Evolutionary conservation across 352 stramenopile genomes (phyloP).

Genomic region (Phytophthora megakarya): DNA sequence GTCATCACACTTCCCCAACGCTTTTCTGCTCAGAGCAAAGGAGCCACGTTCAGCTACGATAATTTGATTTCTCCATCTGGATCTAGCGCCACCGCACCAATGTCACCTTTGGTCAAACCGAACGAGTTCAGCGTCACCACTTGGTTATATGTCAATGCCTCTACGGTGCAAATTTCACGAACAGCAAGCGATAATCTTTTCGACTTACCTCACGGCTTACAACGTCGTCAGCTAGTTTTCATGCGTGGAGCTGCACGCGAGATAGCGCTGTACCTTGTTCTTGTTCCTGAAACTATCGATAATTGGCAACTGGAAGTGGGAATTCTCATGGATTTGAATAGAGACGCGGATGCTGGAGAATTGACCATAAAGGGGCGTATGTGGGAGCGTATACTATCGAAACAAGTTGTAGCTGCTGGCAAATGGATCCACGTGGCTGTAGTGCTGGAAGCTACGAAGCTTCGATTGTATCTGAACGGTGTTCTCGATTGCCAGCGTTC

Average conservation of each 20-base stretch:
- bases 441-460: slow-evolving; percentile 83
- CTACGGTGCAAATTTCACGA: neutral
- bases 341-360: slow-evolving; percentile 4
- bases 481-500: slow-evolving; percentile 83
- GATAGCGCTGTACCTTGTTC: slow-evolving; percentile 62
- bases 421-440: slow-evolving; percentile 89
- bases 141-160: slow-evolving; percentile 77
- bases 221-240: slow-evolving; percentile 67
- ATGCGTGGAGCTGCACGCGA: slow-evolving; percentile 69
- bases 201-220: slow-evolving; percentile 1
- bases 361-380: slow-evolving; percentile 32
- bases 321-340: slow-evolving; percentile 39
- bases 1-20: slow-evolving; percentile 59
- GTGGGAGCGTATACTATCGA: slow-evolving; percentile 73
- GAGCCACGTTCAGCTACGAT: slow-evolving; percentile 60
- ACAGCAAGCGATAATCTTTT: neutral
- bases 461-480: slow-evolving; percentile 92
- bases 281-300: slow-evolving; percentile 45
- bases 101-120: slow-evolving; percentile 65
- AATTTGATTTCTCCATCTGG: slow-evolving; percentile 45
- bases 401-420: slow-evolving; percentile 61
- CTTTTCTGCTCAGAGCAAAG: slow-evolving; percentile 64
- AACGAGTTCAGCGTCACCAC: slow-evolving; percentile 89
- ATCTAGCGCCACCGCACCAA: slow-evolving; percentile 16
- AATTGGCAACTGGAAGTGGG: slow-evolving; percentile 72